These are phyloP conservation scores for Prunus mongolica DNA, from an alignment of 306 rosid species.

Conservation along the genomic window DNA sequence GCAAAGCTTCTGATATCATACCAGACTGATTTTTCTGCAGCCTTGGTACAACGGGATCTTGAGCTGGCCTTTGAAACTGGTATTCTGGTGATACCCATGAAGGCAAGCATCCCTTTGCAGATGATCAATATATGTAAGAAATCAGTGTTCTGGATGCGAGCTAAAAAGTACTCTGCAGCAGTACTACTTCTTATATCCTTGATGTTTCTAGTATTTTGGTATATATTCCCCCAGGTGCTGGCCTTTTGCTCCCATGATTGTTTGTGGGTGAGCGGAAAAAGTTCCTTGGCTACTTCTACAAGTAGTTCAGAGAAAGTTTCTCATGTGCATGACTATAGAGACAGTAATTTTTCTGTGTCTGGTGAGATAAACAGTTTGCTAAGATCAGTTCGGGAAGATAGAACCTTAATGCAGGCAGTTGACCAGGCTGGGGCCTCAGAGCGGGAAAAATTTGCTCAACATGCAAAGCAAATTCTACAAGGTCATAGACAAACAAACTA, in stretches of 20 bases:
- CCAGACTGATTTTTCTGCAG: constrained; percentile 71
- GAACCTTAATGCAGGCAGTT: constrained; percentile 28
- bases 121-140: constrained; percentile 67
- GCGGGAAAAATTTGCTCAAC: constrained; percentile 23
- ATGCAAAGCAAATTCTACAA: constrained; percentile 29
- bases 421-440: constrained; percentile 28
- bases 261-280: constrained; percentile 30
- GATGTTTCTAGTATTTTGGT: constrained; percentile 44
- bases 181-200: constrained; percentile 41
- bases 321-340: constrained; percentile 30
- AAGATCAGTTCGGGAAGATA: constrained; percentile 25
- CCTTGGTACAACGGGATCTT: constrained; percentile 69
- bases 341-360: constrained; percentile 38
- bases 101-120: constrained; percentile 61
- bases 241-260: constrained; percentile 39
- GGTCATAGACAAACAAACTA: constrained; percentile 21
- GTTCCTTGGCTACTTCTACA: constrained; percentile 30
- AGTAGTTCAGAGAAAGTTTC: constrained; percentile 32
- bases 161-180: constrained; percentile 51
- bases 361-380: constrained; percentile 37
- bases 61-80: constrained; percentile 77
- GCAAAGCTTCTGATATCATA: constrained; percentile 56
- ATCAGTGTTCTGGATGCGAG: constrained; percentile 60
- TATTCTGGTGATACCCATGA: constrained; percentile 72
- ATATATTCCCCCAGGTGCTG: constrained; percentile 39